Conservation (phyloP, 1,139 yeast species). For the Taphrina communis region DNA sequence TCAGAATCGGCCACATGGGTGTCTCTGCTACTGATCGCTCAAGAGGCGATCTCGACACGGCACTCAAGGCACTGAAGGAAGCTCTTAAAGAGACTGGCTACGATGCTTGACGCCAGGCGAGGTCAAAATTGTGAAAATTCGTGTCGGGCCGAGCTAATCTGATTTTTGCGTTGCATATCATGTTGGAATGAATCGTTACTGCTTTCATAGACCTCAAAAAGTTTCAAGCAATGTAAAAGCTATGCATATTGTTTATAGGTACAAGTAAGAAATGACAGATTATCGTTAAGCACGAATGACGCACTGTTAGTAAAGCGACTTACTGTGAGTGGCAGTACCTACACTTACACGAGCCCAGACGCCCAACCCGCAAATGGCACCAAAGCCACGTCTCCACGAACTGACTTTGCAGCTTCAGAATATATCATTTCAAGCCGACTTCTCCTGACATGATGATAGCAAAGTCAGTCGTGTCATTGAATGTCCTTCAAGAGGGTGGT, state of each 20-base stretch:
- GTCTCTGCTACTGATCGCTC: conserved; percentile 59
- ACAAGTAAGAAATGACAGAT: no score
- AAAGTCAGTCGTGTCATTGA: neutral
- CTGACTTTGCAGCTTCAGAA: neutral
- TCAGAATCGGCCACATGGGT: conserved; percentile 97
- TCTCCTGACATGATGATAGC: neutral
- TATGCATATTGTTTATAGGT: neutral
- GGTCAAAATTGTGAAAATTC: conserved; percentile 13
- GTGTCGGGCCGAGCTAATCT: conserved; percentile 3
- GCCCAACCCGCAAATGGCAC: neutral
- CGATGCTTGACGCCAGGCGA: conserved; percentile 41
- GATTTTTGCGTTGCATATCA: conserved; percentile 21
- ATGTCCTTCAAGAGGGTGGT: conserved; percentile 2
- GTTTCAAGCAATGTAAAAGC: neutral
- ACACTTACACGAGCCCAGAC: no score
- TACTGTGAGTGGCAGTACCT: no score
- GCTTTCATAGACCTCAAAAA: conserved; percentile 13
- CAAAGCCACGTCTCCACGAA: neutral
- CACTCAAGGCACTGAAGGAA: conserved; percentile 55
- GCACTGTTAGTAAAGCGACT: no score
- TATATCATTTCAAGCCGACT: neutral
- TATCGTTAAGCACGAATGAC: no score
- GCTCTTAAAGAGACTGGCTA: conserved; percentile 53
- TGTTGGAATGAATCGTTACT: neutral
- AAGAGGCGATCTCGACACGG: conserved; percentile 55